phyloP scores from a whole-genome alignment of 2,329 filamentous ascomycete genomes.

The Phyllosticta citrichinensis region DNA sequence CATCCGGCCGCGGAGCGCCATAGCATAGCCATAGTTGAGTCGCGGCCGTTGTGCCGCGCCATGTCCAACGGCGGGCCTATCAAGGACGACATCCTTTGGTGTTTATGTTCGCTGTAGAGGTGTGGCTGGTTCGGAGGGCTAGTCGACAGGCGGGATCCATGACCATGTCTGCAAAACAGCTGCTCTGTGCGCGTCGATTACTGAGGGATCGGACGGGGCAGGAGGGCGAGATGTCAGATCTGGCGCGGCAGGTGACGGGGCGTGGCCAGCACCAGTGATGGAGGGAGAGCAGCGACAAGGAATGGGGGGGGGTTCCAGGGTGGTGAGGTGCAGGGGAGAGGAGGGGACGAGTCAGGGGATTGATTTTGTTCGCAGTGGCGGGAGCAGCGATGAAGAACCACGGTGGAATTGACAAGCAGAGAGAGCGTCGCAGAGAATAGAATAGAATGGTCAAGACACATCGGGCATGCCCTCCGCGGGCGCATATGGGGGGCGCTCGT shows the following conservation, averaged over 20 bases:
- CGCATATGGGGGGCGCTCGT: constrained; percentile 4
- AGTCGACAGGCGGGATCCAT: not conserved
- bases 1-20: not conserved
- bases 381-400: constrained; percentile 2
- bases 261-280: not conserved
- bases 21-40: not conserved
- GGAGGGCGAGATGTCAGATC: not conserved
- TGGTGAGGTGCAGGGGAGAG: not conserved
- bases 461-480: constrained; percentile 5
- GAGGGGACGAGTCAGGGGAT: constrained; percentile 2
- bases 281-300: not conserved
- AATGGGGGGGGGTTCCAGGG: not conserved
- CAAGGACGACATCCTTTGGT: not conserved
- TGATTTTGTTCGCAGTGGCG: too few relatives aligned
- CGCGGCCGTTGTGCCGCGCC: constrained; percentile 5
- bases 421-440: too few relatives aligned
- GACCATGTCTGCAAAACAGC: constrained; percentile 4
- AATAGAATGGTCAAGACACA: too few relatives aligned
- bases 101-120: not conserved
- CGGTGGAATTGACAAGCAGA: too few relatives aligned
- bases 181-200: constrained; percentile 9
- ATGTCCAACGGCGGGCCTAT: constrained; percentile 1
- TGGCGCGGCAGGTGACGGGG: not conserved
- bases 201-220: constrained; percentile 1
- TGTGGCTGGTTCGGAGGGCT: constrained; percentile 2